These are phyloP conservation scores for Cryphonectria nitschkei DNA, from an alignment of 2,329 filamentous ascomycete species.

Conservation along the genomic window DNA sequence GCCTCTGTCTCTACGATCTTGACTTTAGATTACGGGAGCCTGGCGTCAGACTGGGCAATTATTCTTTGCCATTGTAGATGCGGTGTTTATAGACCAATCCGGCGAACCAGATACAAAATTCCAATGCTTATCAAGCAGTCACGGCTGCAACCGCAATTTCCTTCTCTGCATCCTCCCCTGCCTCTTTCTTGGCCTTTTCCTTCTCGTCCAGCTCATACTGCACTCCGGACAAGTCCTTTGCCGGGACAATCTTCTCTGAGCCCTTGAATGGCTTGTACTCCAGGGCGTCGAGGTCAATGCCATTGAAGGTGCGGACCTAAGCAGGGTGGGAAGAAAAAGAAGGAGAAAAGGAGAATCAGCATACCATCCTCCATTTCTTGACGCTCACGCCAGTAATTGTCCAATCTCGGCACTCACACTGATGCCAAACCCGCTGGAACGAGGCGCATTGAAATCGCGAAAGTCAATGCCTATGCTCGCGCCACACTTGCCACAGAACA, in stretches of 20 bases:
- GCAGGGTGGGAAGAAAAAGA: not conserved
- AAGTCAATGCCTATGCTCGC: constrained; percentile 53
- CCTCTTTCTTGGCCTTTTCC: constrained; percentile 16
- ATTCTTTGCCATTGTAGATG: not conserved
- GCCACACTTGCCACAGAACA: constrained; percentile 54
- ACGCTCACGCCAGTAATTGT: not conserved
- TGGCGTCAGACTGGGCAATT: not conserved
- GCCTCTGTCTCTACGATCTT: not conserved
- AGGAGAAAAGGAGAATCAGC: not conserved
- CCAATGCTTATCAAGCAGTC: constrained; percentile 6
- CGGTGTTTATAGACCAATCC: not conserved
- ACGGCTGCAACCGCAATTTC: constrained; percentile 11
- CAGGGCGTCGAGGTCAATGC: constrained; percentile 45
- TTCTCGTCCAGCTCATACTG: constrained; percentile 32
- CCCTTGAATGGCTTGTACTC: constrained; percentile 44
- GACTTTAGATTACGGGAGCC: not conserved
- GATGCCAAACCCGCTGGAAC: constrained; percentile 44
- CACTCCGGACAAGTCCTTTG: constrained; percentile 43
- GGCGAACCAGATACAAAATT: not conserved
- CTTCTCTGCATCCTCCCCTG: constrained; percentile 5
- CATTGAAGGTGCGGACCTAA: constrained; percentile 47
- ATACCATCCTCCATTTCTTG: not conserved
- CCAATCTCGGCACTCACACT: constrained; percentile 41
- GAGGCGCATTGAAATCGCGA: constrained; percentile 32
- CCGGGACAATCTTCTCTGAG: constrained; percentile 38